Conservation (phyloP, 805 yeast species). For the Yamadazyma sp. region DNA sequence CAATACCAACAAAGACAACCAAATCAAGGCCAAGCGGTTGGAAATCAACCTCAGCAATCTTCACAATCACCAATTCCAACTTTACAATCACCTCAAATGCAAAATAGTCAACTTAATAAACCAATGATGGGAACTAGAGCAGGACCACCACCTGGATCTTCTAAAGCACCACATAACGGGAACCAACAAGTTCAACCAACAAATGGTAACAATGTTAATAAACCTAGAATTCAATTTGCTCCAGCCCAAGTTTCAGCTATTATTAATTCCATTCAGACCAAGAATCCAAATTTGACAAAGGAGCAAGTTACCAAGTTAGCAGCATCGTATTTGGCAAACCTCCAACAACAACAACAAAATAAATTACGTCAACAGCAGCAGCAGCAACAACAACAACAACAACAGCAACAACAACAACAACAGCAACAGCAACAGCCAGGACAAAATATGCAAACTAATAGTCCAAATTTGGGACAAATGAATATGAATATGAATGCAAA, state of each 20-base stretch:
- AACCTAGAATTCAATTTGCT: conserved; percentile 44
- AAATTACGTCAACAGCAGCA: conserved; percentile 24
- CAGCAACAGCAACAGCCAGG: conserved; percentile 6
- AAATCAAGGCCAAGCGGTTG: conserved; percentile 3
- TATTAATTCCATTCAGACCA: conserved; percentile 60
- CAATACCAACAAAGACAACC: conserved; percentile 28
- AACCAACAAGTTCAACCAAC: conserved; percentile 17
- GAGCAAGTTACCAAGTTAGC: conserved; percentile 67
- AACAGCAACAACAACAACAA: background rate
- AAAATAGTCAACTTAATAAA: conserved; percentile 1
- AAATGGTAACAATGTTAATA: conserved; percentile 9
- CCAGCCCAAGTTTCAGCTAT: conserved; percentile 66
- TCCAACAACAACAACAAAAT: conserved; percentile 51
- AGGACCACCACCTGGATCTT: conserved; percentile 4
- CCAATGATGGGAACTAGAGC: conserved; percentile 17
- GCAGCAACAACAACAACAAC: conserved; percentile 12
- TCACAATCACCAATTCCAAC: background rate
- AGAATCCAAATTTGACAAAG: conserved; percentile 59
- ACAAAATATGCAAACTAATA: conserved; percentile 3
- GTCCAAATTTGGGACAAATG: conserved; percentile 2
- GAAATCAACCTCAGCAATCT: background rate
- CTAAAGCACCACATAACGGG: background rate
- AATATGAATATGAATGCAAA: conserved; percentile 1
- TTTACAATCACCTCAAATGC: background rate
- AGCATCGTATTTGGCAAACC: conserved; percentile 57